phyloP scores from a whole-genome alignment of 1,139 yeast species.

The Candida freyschussii region DNA sequence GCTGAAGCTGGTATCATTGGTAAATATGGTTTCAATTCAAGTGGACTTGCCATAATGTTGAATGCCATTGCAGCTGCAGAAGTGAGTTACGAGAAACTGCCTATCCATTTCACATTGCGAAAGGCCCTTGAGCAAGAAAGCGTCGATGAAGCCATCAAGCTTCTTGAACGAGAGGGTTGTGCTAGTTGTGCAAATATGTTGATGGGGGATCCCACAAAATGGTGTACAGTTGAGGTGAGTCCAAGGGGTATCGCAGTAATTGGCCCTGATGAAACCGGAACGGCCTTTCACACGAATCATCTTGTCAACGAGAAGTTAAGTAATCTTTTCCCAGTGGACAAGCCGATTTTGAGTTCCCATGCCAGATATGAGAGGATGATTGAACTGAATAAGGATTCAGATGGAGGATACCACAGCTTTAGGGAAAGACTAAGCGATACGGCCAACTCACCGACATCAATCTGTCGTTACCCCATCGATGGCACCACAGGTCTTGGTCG shows the following conservation, averaged over 20 bases:
- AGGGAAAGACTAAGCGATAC: conserved; percentile 15
- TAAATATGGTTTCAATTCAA: conserved; percentile 21
- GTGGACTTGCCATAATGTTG: conserved; percentile 19
- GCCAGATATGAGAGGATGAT: conserved; percentile 14
- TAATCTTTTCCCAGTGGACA: conserved; percentile 6
- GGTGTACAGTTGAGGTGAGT: conserved; percentile 17
- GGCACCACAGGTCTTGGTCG: conserved; percentile 15
- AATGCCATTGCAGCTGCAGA: conserved; percentile 23
- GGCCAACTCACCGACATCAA: conserved; percentile 11
- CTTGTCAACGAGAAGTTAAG: conserved; percentile 9
- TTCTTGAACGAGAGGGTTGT: conserved; percentile 22
- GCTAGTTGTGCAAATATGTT: conserved; percentile 27
- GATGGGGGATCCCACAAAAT: conserved; percentile 23
- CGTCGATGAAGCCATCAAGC: conserved; percentile 26
- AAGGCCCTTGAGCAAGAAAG: conserved; percentile 26
- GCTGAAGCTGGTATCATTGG: conserved; percentile 26
- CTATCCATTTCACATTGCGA: conserved; percentile 32
- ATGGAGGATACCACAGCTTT: conserved; percentile 13
- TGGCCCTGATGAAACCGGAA: conserved; percentile 11
- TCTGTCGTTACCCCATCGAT: conserved; percentile 10
- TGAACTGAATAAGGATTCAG: conserved; percentile 8
- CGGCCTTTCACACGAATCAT: conserved; percentile 23
- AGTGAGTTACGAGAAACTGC: conserved; percentile 26
- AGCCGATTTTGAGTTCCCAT: conserved; percentile 14
- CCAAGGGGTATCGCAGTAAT: conserved; percentile 14